Evolutionary conservation across 2,329 filamentous ascomycete genomes (phyloP).

Genomic region (Coleophoma eucalyptorum): DNA sequence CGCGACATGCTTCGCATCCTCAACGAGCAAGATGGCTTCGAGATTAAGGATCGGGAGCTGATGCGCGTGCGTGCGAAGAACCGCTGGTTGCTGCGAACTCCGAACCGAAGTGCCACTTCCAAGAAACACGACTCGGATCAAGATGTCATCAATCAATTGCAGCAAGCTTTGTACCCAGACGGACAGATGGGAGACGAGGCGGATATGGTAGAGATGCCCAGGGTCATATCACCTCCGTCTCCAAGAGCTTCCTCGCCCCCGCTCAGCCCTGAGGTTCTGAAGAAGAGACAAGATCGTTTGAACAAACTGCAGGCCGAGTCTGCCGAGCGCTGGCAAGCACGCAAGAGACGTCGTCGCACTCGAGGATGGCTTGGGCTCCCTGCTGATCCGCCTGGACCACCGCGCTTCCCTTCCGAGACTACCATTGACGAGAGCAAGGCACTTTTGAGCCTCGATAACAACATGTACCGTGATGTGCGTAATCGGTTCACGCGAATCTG

Average conservation of each 20-base stretch:
- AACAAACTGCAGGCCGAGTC: constrained; percentile 54
- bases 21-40: constrained; percentile 65
- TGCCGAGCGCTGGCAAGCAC: constrained; percentile 55
- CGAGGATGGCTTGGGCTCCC: constrained; percentile 65
- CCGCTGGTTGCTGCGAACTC: constrained; percentile 60
- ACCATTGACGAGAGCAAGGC: constrained; percentile 76
- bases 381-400: constrained; percentile 62
- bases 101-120: constrained; percentile 49
- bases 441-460: constrained; percentile 60
- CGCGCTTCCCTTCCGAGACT: constrained; percentile 77
- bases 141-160: constrained; percentile 27
- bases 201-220: constrained; percentile 20
- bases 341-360: constrained; percentile 66
- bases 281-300: constrained; percentile 49
- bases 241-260: constrained; percentile 25
- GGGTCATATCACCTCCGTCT: constrained; percentile 9
- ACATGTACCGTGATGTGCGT: constrained; percentile 60
- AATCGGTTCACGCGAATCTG: constrained; percentile 69
- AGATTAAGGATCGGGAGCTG: constrained; percentile 68
- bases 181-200: constrained; percentile 22
- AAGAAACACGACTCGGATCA: constrained; percentile 29
- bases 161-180: constrained; percentile 27
- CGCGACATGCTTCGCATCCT: constrained; percentile 70
- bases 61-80: constrained; percentile 67
- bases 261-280: constrained; percentile 41